A percentile compares a stretch with the other conserved stretches of the same genome.
These are phyloP conservation scores for Smallanthus sonchifolius DNA, from an alignment of 129 eudicot species.

Conservation along the genomic window DNA sequence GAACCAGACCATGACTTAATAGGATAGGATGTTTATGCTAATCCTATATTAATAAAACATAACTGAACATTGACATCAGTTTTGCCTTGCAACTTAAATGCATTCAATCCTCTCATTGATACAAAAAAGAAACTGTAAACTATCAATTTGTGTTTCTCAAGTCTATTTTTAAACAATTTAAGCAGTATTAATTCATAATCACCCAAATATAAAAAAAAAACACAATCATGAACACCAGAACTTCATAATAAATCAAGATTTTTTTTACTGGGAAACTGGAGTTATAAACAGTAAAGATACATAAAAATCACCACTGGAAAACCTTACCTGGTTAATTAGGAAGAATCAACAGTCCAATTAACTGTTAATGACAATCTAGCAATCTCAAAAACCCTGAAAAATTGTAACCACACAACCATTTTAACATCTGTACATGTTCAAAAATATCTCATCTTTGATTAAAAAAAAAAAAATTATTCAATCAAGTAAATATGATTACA, in stretches of 20 bases:
- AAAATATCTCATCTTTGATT: not conserved
- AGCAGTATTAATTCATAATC: not conserved
- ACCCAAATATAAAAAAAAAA: not conserved
- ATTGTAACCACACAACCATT: conserved; percentile 12
- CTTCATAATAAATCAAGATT: not conserved
- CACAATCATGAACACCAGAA: not conserved
- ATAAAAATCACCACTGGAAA: not conserved
- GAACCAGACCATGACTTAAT: not conserved
- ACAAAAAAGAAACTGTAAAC: not conserved
- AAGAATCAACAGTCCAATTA: conserved; percentile 1
- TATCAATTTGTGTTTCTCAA: not conserved
- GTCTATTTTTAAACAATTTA: not conserved
- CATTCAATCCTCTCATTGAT: conserved; percentile 8
- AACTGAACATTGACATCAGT: not conserved
- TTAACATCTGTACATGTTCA: not conserved
- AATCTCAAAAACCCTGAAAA: conserved; percentile 34
- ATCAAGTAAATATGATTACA: conserved; percentile 7
- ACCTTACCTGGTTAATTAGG: conserved; percentile 24
- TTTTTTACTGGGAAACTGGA: not conserved
- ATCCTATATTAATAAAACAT: not conserved
- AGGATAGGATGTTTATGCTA: not conserved
- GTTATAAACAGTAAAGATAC: not conserved
- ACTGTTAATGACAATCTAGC: conserved; percentile 1
- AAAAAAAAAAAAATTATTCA: not conserved
- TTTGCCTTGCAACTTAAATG: not conserved